Evolutionary conservation across 1,284 basidiomycete genomes (phyloP).

Genomic region (Boletus smithii): DNA sequence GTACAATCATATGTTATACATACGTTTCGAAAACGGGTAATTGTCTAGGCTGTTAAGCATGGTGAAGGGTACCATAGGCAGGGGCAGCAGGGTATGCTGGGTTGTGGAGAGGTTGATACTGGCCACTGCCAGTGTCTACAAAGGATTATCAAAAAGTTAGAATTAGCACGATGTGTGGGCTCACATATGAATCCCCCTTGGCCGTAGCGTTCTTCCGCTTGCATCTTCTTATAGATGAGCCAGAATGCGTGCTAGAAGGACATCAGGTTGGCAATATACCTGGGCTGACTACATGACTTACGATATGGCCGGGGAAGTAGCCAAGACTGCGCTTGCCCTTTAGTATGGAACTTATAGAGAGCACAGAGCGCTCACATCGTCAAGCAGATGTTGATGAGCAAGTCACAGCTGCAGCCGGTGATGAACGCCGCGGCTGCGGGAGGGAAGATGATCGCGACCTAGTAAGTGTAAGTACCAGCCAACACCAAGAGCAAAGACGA

Average conservation of each 20-base stretch:
- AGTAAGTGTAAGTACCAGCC: conserved; percentile 5
- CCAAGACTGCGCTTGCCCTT: conserved; percentile 50
- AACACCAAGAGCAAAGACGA: neutral
- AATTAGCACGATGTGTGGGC: conserved; percentile 20
- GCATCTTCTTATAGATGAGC: conserved; percentile 74
- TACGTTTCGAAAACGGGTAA: neutral
- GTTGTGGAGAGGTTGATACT: conserved; percentile 24
- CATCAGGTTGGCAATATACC: neutral
- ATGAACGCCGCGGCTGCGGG: conserved; percentile 62
- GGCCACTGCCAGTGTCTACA: conserved; percentile 30
- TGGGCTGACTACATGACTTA: conserved; percentile 28
- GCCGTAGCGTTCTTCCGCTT: conserved; percentile 75
- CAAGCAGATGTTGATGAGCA: conserved; percentile 68
- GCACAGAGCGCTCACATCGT: conserved; percentile 52
- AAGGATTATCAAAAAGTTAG: neutral
- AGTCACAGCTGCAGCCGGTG: conserved; percentile 68
- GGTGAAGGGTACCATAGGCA: conserved; percentile 25
- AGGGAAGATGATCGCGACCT: conserved; percentile 74
- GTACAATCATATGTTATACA: conserved; percentile 4
- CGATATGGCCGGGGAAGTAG: conserved; percentile 71
- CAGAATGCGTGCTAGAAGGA: conserved; percentile 53
- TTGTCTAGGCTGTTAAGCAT: conserved; percentile 5
- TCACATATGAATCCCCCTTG: conserved; percentile 61
- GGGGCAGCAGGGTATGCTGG: conserved; percentile 19
- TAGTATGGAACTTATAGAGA: neutral